Conservation (phyloP, 2,329 filamentous ascomycete species). For the Magnaporthiopsis poae region DNA sequence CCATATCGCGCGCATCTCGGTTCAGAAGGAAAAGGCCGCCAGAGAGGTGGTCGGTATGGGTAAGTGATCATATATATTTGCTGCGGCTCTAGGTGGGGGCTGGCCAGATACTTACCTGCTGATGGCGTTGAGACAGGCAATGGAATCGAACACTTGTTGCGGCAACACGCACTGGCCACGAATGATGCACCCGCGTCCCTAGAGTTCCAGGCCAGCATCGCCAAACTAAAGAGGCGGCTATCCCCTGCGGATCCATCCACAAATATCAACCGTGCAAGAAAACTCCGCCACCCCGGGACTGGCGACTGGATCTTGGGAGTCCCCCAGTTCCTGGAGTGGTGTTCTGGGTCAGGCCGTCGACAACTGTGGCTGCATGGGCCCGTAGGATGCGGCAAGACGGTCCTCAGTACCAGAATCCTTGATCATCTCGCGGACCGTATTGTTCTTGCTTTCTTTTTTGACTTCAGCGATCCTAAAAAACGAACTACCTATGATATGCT, state of each 20-base stretch:
- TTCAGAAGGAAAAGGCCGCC: background rate
- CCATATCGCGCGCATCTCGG: background rate
- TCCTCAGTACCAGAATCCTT: background rate
- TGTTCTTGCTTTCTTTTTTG: background rate
- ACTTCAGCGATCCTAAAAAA: background rate
- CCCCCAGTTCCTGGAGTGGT: background rate
- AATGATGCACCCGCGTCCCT: background rate
- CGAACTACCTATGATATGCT: background rate
- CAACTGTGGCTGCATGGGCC: background rate
- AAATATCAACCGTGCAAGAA: background rate
- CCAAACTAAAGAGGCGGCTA: background rate
- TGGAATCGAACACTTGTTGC: too few relatives aligned
- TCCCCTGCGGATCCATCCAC: slow-evolving; percentile 2
- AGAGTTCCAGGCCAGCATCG: too few relatives aligned
- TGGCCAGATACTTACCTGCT: too few relatives aligned
- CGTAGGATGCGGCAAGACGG: background rate
- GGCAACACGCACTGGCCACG: background rate
- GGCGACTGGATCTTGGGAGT: background rate
- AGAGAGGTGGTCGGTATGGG: background rate
- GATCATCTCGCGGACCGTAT: background rate
- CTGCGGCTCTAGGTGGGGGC: background rate
- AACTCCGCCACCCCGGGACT: background rate
- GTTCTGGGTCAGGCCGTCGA: background rate
- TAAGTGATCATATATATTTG: too few relatives aligned
- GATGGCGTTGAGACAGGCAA: too few relatives aligned